A percentile compares a stretch with the other conserved stretches of the same genome.
phyloP scores from a whole-genome alignment of 495 filamentous ascomycete species.

The Ramalina intermedia region DNA sequence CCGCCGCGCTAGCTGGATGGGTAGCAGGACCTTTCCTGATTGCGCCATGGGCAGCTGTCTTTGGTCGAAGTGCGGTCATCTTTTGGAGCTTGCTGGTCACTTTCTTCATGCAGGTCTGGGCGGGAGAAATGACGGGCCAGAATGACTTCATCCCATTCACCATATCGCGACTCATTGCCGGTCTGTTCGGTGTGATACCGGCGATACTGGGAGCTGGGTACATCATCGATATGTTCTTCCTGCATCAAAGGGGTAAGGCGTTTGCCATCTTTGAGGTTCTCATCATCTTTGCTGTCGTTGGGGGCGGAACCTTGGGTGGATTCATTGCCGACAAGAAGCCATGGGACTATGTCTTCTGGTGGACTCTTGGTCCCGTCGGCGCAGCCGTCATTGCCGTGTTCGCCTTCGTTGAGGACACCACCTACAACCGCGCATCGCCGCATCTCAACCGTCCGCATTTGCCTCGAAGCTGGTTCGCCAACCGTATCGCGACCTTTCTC shows the following conservation, averaged over 20 bases:
- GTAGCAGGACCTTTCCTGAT: slow-evolving; percentile 30
- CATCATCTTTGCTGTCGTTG: slow-evolving; percentile 27
- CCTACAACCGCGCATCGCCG: slow-evolving; percentile 15
- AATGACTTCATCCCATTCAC: slow-evolving; percentile 29
- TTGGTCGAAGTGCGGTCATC: slow-evolving; percentile 28
- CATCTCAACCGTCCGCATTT: background rate
- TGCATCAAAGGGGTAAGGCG: slow-evolving; percentile 31
- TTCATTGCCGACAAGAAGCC: slow-evolving; percentile 28
- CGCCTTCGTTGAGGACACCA: slow-evolving; percentile 32
- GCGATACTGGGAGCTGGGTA: slow-evolving; percentile 26
- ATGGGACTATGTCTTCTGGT: slow-evolving; percentile 37
- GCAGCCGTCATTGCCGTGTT: slow-evolving; percentile 29
- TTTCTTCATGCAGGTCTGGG: slow-evolving; percentile 27
- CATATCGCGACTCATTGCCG: slow-evolving; percentile 29
- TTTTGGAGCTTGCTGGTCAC: slow-evolving; percentile 30
- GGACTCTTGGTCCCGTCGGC: slow-evolving; percentile 29
- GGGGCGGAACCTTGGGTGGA: slow-evolving; percentile 30
- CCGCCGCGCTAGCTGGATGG: slow-evolving; percentile 28
- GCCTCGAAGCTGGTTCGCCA: slow-evolving; percentile 10
- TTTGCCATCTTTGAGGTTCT: slow-evolving; percentile 30
- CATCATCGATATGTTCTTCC: slow-evolving; percentile 31
- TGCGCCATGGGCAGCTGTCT: slow-evolving; percentile 22
- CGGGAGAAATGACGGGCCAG: slow-evolving; percentile 25
- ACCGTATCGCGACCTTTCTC: slow-evolving; percentile 3
- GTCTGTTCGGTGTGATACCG: slow-evolving; percentile 27